Conservation (phyloP, 805 yeast species). For the Starmerella ratchasimensis region DNA sequence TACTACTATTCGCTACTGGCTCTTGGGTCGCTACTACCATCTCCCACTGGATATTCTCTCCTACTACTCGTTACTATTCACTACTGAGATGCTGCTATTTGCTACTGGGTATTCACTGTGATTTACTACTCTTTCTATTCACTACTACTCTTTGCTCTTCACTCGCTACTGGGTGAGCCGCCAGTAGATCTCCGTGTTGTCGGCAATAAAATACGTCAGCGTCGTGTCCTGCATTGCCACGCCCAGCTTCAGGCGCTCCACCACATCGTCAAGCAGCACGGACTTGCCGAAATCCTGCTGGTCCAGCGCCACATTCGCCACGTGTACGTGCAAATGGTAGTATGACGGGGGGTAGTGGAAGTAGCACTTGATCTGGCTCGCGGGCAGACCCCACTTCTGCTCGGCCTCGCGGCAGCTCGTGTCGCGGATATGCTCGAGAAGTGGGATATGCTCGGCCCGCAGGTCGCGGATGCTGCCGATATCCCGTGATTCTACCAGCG, state of each 20-base stretch:
- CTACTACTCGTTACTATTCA: no score
- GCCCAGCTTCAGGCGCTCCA: constrained; percentile 46
- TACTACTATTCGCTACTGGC: no score
- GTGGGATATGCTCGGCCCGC: constrained; percentile 41
- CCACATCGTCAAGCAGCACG: constrained; percentile 61
- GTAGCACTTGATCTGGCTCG: constrained; percentile 56
- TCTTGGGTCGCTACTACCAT: no score
- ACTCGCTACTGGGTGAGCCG: no score
- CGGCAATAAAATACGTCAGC: constrained; percentile 57
- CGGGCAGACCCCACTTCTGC: constrained; percentile 33
- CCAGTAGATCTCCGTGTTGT: constrained; percentile 50
- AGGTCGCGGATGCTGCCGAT: constrained; percentile 67
- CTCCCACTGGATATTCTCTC: no score
- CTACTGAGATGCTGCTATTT: no score
- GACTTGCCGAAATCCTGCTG: constrained; percentile 74
- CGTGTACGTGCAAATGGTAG: constrained; percentile 88
- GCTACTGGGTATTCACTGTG: no score
- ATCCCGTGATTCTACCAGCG: constrained; percentile 47
- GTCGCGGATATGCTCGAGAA: constrained; percentile 36
- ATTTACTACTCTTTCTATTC: no score
- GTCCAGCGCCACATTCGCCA: constrained; percentile 58
- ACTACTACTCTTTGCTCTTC: no score
- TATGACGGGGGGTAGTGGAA: constrained; percentile 91
- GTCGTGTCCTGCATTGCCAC: constrained; percentile 46
- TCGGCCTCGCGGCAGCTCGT: constrained; percentile 39